phyloP scores from a whole-genome alignment of 371 early-diverging fungal species.

The Mortierella sp. region DNA sequence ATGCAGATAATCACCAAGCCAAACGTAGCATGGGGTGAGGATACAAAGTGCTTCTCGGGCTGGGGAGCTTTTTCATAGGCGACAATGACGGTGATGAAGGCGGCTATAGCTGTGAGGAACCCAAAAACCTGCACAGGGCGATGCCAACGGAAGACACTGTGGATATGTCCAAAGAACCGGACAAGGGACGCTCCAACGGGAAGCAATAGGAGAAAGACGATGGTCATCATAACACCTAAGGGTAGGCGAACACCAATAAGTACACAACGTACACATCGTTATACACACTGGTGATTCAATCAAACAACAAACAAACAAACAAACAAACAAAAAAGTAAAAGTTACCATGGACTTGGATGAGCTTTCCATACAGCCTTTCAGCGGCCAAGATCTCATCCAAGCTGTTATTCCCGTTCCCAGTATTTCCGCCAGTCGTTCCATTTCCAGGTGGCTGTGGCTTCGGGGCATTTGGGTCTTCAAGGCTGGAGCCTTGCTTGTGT shows the following conservation, averaged over 20 bases:
- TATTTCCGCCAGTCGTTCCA: not conserved
- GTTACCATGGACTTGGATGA: constrained; percentile 39
- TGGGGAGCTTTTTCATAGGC: constrained; percentile 4
- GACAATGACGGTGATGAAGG: constrained; percentile 20
- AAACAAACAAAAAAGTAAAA: not conserved
- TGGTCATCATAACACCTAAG: constrained; percentile 31
- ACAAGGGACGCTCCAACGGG: constrained; percentile 33
- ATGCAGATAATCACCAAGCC: constrained; percentile 23
- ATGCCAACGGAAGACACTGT: constrained; percentile 30
- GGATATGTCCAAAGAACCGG: constrained; percentile 36
- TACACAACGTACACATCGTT: too few species aligned
- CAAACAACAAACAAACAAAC: too few species aligned
- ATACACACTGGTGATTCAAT: too few species aligned
- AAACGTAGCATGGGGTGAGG: constrained; percentile 14
- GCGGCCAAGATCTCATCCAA: constrained; percentile 1
- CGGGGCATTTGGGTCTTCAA: not conserved
- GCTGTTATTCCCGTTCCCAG: not conserved
- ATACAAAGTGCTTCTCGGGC: not conserved
- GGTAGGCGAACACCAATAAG: not conserved
- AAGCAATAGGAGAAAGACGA: constrained; percentile 29
- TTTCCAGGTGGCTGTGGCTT: not conserved
- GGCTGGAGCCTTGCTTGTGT: constrained; percentile 19
- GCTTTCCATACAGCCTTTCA: not conserved
- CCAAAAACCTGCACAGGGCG: constrained; percentile 32
- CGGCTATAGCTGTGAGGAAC: constrained; percentile 15